Evolutionary conservation across 2,329 filamentous ascomycete species (phyloP), one percentile per base, ranked within the genome.

Genomic region (Beauveria sp.): DNA sequence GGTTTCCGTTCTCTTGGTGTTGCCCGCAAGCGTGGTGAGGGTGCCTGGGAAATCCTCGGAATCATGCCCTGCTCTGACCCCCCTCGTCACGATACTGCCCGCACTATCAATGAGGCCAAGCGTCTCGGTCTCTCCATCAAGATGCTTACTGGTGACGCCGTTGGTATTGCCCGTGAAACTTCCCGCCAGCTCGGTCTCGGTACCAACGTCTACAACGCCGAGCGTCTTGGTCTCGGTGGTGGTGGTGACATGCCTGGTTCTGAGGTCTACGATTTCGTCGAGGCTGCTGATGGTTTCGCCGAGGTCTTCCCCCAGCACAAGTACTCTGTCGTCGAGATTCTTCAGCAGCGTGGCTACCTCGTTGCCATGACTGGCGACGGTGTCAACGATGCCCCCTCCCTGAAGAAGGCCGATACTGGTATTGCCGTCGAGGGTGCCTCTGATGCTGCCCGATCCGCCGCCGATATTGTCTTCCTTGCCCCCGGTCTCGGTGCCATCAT

Each of bases 301-400:
- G 91, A 96, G 74, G 91, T 96, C 62, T 96, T 95, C 82, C 91
- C 91, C 69, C 90, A 96, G 79, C 91, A 96, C 84, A 96, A 96
- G 82, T 96, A 93, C 80, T 90, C 91, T 67, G 91, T 95, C 75
- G 91, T 96, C 69, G 91, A 96, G 78, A 96, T 96, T 71, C 85
- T 96, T 56, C 91, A 96, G 79, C 89, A 93, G 79, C 90, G 91
- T 85, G 91, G 91, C 67, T 93, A 96, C 78, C 85, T 96, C 46
- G 91, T 96, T 78, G 92, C 91, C 74, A 96, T 96, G 92, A 96
- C 91, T 77, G 91, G 91, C 82, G 92, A 96, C 69, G 91, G 91
- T 84, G 91, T 96, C 79, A 96, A 96, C 78, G 91, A 96, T 77
- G 91, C 91, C 66, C 90, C 91, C 66, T 96, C 91, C 34, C 81